Percentiles rank a stretch among this genome's conserved stretches.
Conservation (phyloP, 1,284 basidiomycete genomes). For the Sphaerobolus stellatus region DNA sequence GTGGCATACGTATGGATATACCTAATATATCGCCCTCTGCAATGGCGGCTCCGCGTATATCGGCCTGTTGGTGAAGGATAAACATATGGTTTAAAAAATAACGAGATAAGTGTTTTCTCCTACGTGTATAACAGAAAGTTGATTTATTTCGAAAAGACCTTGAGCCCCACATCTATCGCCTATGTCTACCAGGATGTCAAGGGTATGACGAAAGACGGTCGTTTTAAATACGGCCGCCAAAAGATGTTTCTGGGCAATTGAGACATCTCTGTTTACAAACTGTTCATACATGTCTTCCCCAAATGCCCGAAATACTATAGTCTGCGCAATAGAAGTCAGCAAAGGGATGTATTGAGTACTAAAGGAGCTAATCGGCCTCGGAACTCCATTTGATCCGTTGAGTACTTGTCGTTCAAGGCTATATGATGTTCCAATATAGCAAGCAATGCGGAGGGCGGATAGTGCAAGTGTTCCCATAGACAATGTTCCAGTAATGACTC, state of each 20-base stretch:
- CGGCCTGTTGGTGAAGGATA: constrained; percentile 34
- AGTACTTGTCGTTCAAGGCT: constrained; percentile 38
- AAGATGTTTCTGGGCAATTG: too few relatives aligned
- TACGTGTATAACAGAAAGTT: constrained; percentile 16
- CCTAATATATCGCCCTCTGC: constrained; percentile 55
- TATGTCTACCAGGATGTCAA: constrained; percentile 11
- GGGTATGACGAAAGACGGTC: constrained; percentile 17
- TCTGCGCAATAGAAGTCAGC: constrained; percentile 40
- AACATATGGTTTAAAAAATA: too few relatives aligned
- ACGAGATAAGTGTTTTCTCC: constrained; percentile 35
- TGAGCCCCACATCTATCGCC: constrained; percentile 26
- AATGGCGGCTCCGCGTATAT: constrained; percentile 42
- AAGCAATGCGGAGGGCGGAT: constrained; percentile 38
- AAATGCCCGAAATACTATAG: too few relatives aligned
- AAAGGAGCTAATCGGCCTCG: constrained; percentile 43
- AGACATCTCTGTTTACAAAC: constrained; percentile 34
- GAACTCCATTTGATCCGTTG: constrained; percentile 21
- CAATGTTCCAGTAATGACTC: constrained; percentile 40
- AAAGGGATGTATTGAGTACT: constrained; percentile 48
- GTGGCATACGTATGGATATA: constrained; percentile 50
- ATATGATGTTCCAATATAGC: constrained; percentile 46
- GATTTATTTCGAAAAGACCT: constrained; percentile 25
- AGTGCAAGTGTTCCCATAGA: constrained; percentile 32
- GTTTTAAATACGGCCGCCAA: constrained; percentile 22
- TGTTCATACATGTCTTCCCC: constrained; percentile 24